These are phyloP conservation scores for Xylaria bambusicola DNA, from an alignment of 495 filamentous ascomycete genomes.

Conservation along the genomic window DNA sequence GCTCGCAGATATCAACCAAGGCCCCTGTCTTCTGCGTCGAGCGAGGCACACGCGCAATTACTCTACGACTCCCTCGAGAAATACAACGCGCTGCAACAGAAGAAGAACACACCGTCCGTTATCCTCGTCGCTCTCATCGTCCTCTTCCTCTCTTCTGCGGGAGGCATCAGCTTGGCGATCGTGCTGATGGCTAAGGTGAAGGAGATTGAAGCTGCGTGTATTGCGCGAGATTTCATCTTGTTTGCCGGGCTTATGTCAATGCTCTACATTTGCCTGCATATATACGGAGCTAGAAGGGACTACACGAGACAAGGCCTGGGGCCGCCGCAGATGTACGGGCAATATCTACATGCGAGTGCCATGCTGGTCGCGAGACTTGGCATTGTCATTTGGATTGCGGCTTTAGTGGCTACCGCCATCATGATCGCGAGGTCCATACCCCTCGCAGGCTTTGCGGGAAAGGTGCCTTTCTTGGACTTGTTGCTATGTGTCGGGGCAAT, in stretches of 20 bases:
- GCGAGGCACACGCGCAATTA: slow-evolving; percentile 21
- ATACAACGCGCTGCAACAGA: slow-evolving; percentile 26
- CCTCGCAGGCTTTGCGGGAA: slow-evolving; percentile 16
- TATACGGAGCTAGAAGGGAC: slow-evolving; percentile 27
- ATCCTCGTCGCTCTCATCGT: slow-evolving; percentile 28
- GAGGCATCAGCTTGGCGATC: slow-evolving; percentile 24
- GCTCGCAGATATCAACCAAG: slow-evolving; percentile 13
- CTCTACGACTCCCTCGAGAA: slow-evolving; percentile 32
- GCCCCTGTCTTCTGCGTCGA: not conserved
- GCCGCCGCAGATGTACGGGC: slow-evolving; percentile 28
- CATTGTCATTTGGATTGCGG: slow-evolving; percentile 29
- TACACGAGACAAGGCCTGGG: slow-evolving; percentile 19
- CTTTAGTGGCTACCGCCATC: slow-evolving; percentile 28
- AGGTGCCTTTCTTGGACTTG: slow-evolving; percentile 26
- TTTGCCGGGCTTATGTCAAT: slow-evolving; percentile 27
- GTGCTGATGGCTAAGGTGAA: slow-evolving; percentile 23
- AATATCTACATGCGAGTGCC: slow-evolving; percentile 33
- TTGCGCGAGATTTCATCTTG: slow-evolving; percentile 29
- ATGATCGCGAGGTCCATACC: slow-evolving; percentile 23
- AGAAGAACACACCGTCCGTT: slow-evolving; percentile 22
- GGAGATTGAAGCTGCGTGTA: slow-evolving; percentile 24
- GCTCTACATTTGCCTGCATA: slow-evolving; percentile 31
- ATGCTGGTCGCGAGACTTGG: slow-evolving; percentile 31
- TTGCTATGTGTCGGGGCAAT: slow-evolving; percentile 29
- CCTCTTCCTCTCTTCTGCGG: slow-evolving; percentile 28